Percentiles rank a stretch among this genome's conserved stretches.
Conservation (phyloP, 164 flowering plant genomes). For the Chimonanthus praecox region DNA sequence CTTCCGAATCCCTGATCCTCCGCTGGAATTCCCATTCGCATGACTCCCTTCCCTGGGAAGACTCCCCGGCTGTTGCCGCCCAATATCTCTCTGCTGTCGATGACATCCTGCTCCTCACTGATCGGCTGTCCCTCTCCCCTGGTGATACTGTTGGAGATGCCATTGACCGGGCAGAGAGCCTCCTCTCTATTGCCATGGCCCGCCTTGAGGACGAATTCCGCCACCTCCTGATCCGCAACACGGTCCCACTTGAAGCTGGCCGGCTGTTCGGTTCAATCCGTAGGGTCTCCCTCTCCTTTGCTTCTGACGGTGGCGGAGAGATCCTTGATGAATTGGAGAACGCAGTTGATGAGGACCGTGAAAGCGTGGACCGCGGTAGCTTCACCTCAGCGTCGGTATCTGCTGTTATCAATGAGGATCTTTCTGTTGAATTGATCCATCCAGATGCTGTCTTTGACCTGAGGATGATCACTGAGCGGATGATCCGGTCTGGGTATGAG, state of each 20-base stretch:
- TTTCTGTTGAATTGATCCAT: conserved; percentile 44
- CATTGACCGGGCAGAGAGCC: neutral
- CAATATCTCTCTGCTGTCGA: neutral
- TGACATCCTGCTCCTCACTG: neutral
- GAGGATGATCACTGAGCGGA: conserved; percentile 61
- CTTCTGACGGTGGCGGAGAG: neutral
- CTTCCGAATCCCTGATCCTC: neutral
- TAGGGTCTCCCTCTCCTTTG: neutral
- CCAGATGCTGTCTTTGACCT: conserved; percentile 47
- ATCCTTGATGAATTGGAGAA: neutral
- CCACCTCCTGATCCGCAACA: neutral
- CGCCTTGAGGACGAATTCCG: neutral
- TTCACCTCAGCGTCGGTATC: neutral
- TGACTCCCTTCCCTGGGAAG: neutral
- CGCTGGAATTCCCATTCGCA: neutral
- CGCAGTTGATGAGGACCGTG: neutral
- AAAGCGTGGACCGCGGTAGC: neutral
- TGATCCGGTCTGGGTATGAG: conserved; percentile 74
- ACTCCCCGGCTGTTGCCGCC: neutral
- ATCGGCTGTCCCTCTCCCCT: neutral
- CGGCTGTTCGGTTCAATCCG: neutral
- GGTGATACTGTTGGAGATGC: neutral
- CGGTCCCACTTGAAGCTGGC: neutral
- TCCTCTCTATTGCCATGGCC: neutral
- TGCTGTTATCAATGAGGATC: neutral